Evolutionary conservation across 2,329 filamentous ascomycete genomes (phyloP).

Genomic region (Zymoseptoria passerinii): DNA sequence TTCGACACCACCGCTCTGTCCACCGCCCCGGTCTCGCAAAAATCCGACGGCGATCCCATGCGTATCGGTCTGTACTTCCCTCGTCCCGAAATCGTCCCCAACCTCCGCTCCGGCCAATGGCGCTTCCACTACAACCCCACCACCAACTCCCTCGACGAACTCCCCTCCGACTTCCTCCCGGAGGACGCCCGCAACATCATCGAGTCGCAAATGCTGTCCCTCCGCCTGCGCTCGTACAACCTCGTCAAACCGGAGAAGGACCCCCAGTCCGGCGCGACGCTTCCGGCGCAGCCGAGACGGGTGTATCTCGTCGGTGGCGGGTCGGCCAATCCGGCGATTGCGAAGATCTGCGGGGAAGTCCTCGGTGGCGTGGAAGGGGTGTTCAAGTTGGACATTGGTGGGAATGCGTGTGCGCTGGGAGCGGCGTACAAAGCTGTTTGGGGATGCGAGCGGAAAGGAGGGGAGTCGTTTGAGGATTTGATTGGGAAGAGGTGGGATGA

Average conservation of each 20-base stretch:
- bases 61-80: slow-evolving; percentile 93
- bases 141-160: slow-evolving; percentile 38
- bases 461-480: slow-evolving; percentile 71
- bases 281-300: slow-evolving; percentile 77
- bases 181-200: slow-evolving; percentile 77
- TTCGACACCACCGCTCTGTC: slow-evolving; percentile 69
- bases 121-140: slow-evolving; percentile 56
- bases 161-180: slow-evolving; percentile 39
- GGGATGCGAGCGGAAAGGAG: slow-evolving; percentile 61
- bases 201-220: slow-evolving; percentile 88
- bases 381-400: slow-evolving; percentile 86
- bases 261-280: slow-evolving; percentile 39
- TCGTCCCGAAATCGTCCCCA: slow-evolving; percentile 90
- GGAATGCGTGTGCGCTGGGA: slow-evolving; percentile 88
- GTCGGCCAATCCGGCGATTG: slow-evolving; percentile 81
- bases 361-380: slow-evolving; percentile 84
- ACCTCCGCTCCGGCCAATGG: slow-evolving; percentile 78
- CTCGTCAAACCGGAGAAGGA: slow-evolving; percentile 48
- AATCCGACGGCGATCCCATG: slow-evolving; percentile 46
- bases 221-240: slow-evolving; percentile 73
- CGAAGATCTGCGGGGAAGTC: slow-evolving; percentile 74
- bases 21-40: slow-evolving; percentile 61
- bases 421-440: slow-evolving; percentile 95
- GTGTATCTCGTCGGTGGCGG: slow-evolving; percentile 94
- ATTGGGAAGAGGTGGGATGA: slow-evolving; percentile 80